Evolutionary conservation across 1,284 basidiomycete genomes (phyloP).

Genomic region (Pascua sp.): DNA sequence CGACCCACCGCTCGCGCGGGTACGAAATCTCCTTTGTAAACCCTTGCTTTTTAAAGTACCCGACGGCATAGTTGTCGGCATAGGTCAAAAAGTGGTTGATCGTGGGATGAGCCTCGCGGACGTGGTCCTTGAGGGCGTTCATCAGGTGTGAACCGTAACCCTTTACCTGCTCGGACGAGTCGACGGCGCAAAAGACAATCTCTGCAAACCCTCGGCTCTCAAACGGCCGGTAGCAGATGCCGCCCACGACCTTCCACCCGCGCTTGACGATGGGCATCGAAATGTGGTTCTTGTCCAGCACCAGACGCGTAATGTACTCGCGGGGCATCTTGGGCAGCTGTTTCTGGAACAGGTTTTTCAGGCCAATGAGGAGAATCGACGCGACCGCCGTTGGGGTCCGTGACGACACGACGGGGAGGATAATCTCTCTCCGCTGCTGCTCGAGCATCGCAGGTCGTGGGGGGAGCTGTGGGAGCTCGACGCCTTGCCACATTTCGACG

Average conservation of each 20-base stretch:
- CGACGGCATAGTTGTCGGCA: constrained; percentile 98
- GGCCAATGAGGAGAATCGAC: constrained; percentile 80
- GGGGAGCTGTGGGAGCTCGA: constrained; percentile 45
- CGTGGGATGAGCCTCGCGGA: constrained; percentile 68
- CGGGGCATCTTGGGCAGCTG: constrained; percentile 99
- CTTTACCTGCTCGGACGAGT: constrained; percentile 95
- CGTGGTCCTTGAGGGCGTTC: constrained; percentile 97
- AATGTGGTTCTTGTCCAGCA: constrained; percentile 88
- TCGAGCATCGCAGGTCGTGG: constrained; percentile 72
- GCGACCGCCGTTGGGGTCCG: constrained; percentile 75
- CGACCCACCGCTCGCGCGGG: constrained; percentile 88
- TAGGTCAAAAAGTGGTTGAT: constrained; percentile 97
- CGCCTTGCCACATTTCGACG: constrained; percentile 44
- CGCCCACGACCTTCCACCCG: constrained; percentile 93
- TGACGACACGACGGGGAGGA: constrained; percentile 73
- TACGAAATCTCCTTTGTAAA: constrained; percentile 97
- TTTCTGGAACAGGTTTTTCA: constrained; percentile 96
- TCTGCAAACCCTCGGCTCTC: constrained; percentile 93
- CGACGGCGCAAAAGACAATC: constrained; percentile 98
- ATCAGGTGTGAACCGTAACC: constrained; percentile 96
- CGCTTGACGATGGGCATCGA: constrained; percentile 92
- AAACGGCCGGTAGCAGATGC: constrained; percentile 96
- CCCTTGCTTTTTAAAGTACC: constrained; percentile 98
- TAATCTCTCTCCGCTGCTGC: constrained; percentile 77
- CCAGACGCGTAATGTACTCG: constrained; percentile 95